A percentile compares a stretch with the other conserved stretches of the same genome.
These are phyloP conservation scores for Ramaria rubella DNA, from an alignment of 768 basidiomycete genomes.

Conservation along the genomic window DNA sequence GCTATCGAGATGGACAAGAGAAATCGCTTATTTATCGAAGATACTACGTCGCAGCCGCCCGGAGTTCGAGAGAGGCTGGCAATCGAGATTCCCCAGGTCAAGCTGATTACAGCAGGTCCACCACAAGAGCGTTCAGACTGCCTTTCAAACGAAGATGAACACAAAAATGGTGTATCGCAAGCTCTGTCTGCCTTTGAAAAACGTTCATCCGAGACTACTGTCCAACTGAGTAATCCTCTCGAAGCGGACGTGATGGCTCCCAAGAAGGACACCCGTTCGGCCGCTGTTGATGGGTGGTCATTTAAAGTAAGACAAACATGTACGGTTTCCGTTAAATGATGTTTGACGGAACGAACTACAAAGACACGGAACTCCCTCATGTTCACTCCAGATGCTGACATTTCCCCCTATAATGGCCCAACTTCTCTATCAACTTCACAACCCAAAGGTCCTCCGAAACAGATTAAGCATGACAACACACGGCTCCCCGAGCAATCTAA, in stretches of 20 bases:
- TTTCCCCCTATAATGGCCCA: conserved; percentile 61
- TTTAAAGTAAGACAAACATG: conserved; percentile 53
- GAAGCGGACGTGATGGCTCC: conserved; percentile 74
- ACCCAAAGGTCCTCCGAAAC: conserved; percentile 39
- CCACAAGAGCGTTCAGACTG: conserved; percentile 62
- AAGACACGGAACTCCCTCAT: conserved; percentile 92
- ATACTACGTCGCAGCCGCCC: conserved; percentile 36
- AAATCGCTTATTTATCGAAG: conserved; percentile 68
- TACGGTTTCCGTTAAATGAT: background rate
- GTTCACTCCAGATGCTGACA: conserved; percentile 91
- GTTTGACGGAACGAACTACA: conserved; percentile 7
- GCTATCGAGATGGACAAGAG: conserved; percentile 53
- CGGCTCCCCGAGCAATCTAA: conserved; percentile 68
- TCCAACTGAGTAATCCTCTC: background rate
- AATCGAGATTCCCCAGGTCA: conserved; percentile 49
- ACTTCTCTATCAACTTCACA: conserved; percentile 22
- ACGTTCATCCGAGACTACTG: background rate
- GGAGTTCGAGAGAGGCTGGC: conserved; percentile 63
- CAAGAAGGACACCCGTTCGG: conserved; percentile 61
- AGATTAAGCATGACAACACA: conserved; percentile 76
- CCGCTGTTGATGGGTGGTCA: conserved; percentile 74
- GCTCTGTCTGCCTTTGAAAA: background rate
- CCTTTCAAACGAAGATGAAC: conserved; percentile 65
- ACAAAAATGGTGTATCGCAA: conserved; percentile 4
- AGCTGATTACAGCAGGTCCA: conserved; percentile 79